Conservation (phyloP, 768 basidiomycete genomes). For the Coprinopsis strossmayeri region DNA sequence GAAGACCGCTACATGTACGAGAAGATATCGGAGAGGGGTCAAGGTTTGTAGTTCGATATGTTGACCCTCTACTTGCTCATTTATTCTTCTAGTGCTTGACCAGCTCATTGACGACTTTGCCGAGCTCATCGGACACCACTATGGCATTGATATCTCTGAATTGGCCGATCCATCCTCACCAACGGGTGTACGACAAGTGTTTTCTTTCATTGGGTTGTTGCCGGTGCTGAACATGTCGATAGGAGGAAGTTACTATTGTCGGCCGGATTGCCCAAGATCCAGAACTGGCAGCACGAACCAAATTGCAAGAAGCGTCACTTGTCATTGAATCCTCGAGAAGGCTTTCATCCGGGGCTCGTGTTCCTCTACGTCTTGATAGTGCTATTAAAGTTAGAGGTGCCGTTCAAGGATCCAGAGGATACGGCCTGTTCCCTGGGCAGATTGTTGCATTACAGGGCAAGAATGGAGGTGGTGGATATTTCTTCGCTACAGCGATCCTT, state of each 20-base stretch:
- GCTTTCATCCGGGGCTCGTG: slow-evolving; percentile 56
- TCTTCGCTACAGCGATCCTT: slow-evolving; percentile 76
- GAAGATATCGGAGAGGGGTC: slow-evolving; percentile 76
- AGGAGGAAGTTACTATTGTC: slow-evolving; percentile 65
- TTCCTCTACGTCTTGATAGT: slow-evolving; percentile 67
- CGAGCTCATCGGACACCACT: slow-evolving; percentile 63
- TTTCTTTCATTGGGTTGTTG: slow-evolving; percentile 2
- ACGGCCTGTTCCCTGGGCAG: slow-evolving; percentile 84
- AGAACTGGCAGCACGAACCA: slow-evolving; percentile 49
- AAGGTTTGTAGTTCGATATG: slow-evolving; percentile 42
- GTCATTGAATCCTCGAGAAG: slow-evolving; percentile 80
- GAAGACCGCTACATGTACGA: slow-evolving; percentile 96
- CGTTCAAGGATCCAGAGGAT: slow-evolving; percentile 50
- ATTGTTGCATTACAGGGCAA: slow-evolving; percentile 81
- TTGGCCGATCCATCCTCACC: slow-evolving; percentile 62
- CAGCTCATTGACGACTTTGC: slow-evolving; percentile 83
- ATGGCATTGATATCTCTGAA: slow-evolving; percentile 61
- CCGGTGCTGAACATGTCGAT: slow-evolving; percentile 6
- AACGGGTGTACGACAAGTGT: slow-evolving; percentile 31
- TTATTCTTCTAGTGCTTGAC: slow-evolving; percentile 57
- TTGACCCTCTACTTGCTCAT: background rate
- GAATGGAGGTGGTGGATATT: slow-evolving; percentile 88
- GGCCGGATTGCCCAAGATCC: slow-evolving; percentile 70
- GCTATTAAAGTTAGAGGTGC: slow-evolving; percentile 61
- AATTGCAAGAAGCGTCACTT: slow-evolving; percentile 69